A percentile compares a stretch with the other conserved stretches of the same genome.
These are phyloP conservation scores for Diatrype stigma DNA, from an alignment of 2,329 filamentous ascomycete species.

Conservation along the genomic window DNA sequence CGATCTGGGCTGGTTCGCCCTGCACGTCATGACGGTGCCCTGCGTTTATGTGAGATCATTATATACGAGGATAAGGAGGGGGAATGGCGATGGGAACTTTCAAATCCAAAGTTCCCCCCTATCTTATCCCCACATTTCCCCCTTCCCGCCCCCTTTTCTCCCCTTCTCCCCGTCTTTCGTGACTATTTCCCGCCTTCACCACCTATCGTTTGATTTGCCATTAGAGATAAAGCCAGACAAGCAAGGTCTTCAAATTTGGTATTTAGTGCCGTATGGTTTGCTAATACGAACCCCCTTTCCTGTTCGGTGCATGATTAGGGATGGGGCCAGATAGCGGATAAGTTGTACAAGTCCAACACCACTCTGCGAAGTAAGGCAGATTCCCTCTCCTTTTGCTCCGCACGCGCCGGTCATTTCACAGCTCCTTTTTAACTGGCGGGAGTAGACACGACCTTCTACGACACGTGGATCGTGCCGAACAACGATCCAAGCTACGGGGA, in stretches of 20 bases:
- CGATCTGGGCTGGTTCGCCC: neutral
- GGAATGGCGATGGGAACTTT: no score
- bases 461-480: neutral
- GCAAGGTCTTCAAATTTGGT: no score
- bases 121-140: no score
- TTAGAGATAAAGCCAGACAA: no score
- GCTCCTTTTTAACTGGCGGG: neutral
- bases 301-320: neutral
- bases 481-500: neutral
- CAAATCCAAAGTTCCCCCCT: no score
- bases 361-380: neutral
- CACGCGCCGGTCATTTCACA: neutral
- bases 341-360: neutral
- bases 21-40: neutral
- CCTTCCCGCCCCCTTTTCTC: neutral
- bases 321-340: neutral
- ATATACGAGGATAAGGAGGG: no score
- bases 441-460: neutral
- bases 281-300: no score
- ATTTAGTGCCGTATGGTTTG: neutral
- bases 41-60: constrained; percentile 1
- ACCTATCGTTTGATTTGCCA: no score
- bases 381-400: neutral
- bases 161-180: no score
- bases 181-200: no score